A percentile compares a stretch with the other conserved stretches of the same genome.
Conservation (phyloP, 2,329 filamentous ascomycete species). For the Colletotrichum musae region DNA sequence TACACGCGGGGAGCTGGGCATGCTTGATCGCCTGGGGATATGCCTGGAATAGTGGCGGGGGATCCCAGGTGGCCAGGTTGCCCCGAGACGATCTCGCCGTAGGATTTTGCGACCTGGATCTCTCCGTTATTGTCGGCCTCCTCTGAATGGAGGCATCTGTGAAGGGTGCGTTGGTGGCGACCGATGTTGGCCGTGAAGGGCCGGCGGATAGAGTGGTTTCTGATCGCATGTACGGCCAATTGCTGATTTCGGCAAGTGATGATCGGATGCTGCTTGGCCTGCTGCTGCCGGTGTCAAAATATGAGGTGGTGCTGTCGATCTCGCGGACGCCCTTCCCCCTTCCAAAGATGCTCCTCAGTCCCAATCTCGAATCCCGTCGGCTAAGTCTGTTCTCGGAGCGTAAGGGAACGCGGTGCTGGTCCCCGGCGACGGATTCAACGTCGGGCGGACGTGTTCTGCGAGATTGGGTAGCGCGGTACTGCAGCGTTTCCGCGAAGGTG, state of each 20-base stretch:
- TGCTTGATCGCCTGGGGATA: conserved; percentile 88
- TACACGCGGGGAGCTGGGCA: conserved; percentile 77
- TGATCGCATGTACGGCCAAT: conserved; percentile 55
- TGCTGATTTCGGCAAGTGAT: conserved; percentile 62
- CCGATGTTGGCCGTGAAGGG: conserved; percentile 21
- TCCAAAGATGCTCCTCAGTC: conserved; percentile 66
- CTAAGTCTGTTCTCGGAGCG: conserved; percentile 57
- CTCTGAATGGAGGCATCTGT: conserved; percentile 28
- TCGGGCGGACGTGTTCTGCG: conserved; percentile 58
- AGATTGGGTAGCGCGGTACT: conserved; percentile 50
- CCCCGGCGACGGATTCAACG: conserved; percentile 46
- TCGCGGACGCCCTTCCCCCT: conserved; percentile 58
- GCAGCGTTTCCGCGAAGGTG: conserved; percentile 46
- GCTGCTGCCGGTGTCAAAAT: conserved; percentile 51
- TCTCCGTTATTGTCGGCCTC: conserved; percentile 31
- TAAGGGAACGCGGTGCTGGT: conserved; percentile 57
- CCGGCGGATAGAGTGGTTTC: conserved; percentile 30
- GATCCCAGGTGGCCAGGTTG: conserved; percentile 68
- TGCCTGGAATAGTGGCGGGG: conserved; percentile 87
- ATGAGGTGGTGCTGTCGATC: conserved; percentile 48
- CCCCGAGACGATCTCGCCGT: conserved; percentile 45
- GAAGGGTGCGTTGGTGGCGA: conserved; percentile 31
- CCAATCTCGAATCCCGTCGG: conserved; percentile 67
- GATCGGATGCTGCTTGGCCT: conserved; percentile 58
- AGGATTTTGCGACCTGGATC: conserved; percentile 25